Evolutionary conservation across 805 yeast genomes (phyloP), one percentile per base, ranked within the genome.

Genomic region (Pichia eremophila): DNA sequence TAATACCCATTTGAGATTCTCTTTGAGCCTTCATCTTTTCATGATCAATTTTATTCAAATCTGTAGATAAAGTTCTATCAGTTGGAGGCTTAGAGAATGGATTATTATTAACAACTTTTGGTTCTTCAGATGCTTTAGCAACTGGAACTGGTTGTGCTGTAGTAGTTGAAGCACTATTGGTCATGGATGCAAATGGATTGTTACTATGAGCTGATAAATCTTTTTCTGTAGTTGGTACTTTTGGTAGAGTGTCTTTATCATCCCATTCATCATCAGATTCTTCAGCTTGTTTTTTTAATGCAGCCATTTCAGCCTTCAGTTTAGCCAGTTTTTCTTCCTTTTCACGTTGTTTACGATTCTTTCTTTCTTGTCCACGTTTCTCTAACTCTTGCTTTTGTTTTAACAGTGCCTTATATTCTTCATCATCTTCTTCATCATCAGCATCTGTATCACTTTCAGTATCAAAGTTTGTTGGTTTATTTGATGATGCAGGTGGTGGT

Each of bases 1-100:
- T 65, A 39, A 67, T 57, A 5, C 82, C 82, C 63, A 90, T 72
- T 61, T 85, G 91, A 8, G 85, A 77, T 28, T 75, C 78, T 63
- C 93, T 72, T 63, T 84, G 90, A 2, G 81, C 83, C 47, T 79
- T 83, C 29, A 84, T 77, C 50, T 78, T 77, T 51, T 71, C 71
- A 0, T 76, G 67, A 57, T 82, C 86, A 53, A 80, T 52, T 19
- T 63, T 51, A 22, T 57, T 53, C 14, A 78, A 39, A 14, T 50
- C 50, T 36, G 49, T 22, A 3, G 46, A 29, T 6, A 44, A 8
- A 27, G 43, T 38, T 9, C 44, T 8, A 0, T 64, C 50, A 22
- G 64, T 51, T 22, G 58, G 50, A 18, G 78, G 75, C 56, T 77
- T 79, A 62, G 82, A 82, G 58, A 82, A 82, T 45, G 87, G 85